Evolutionary conservation across 108 stramenopile genomes (phyloP).

Genomic region (Pseudonitzschia pungens): DNA sequence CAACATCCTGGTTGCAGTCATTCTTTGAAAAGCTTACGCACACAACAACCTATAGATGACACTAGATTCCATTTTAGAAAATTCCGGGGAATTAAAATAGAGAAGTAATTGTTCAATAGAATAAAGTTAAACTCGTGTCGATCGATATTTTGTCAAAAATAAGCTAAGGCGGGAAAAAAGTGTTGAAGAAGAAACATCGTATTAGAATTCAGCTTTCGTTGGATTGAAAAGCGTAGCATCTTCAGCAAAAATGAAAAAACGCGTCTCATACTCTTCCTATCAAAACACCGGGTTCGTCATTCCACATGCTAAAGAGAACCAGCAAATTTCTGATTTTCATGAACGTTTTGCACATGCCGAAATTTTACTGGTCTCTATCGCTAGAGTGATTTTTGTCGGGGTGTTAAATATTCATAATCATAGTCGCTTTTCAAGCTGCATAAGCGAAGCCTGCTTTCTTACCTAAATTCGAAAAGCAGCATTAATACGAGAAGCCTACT

Average conservation of each 20-base stretch:
- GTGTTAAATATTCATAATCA: slow-evolving; percentile 38
- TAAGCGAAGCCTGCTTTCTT: background rate
- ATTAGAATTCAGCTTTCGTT: background rate
- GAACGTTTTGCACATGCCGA: slow-evolving; percentile 39
- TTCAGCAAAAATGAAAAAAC: background rate
- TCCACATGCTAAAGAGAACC: slow-evolving; percentile 20
- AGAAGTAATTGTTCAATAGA: too few relatives aligned
- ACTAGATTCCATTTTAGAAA: too few relatives aligned
- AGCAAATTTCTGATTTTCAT: slow-evolving; percentile 7
- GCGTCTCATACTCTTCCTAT: slow-evolving; percentile 48
- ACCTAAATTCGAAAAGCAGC: background rate
- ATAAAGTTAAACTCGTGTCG: too few relatives aligned
- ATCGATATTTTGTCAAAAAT: background rate
- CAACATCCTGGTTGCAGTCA: too few relatives aligned
- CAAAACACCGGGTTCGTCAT: slow-evolving; percentile 46
- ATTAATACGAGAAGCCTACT: slow-evolving; percentile 35
- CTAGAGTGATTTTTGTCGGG: slow-evolving; percentile 24
- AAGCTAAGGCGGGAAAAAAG: background rate
- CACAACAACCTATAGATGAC: too few relatives aligned
- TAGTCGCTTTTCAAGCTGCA: background rate
- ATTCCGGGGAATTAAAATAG: too few relatives aligned
- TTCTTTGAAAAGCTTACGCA: too few relatives aligned
- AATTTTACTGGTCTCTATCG: background rate
- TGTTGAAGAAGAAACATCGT: background rate
- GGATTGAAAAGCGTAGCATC: background rate